These are phyloP conservation scores for Pichia insulana DNA, from an alignment of 805 yeast species.

Conservation along the genomic window DNA sequence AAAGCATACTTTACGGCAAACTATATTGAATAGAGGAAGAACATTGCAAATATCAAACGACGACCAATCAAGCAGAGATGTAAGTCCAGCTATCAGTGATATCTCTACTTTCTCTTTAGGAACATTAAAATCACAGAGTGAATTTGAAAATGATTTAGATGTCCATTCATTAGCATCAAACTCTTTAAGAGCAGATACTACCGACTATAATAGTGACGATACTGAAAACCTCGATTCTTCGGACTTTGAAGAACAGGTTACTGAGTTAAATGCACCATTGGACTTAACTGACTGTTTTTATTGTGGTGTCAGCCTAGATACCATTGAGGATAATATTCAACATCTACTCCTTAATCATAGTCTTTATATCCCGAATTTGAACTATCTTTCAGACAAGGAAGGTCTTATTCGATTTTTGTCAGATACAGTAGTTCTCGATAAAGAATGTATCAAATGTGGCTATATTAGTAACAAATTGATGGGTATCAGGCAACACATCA, in stretches of 20 bases:
- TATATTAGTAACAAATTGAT: slow-evolving; percentile 72
- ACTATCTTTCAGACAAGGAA: slow-evolving; percentile 53
- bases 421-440: slow-evolving; percentile 69
- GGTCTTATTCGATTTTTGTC: slow-evolving; percentile 69
- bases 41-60: slow-evolving; percentile 6
- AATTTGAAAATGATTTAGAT: slow-evolving; percentile 17
- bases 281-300: slow-evolving; percentile 41
- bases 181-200: slow-evolving; percentile 9
- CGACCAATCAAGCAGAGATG: slow-evolving; percentile 24
- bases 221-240: slow-evolving; percentile 9
- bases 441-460: slow-evolving; percentile 71
- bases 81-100: slow-evolving; percentile 48
- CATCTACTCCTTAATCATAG: slow-evolving; percentile 83
- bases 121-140: slow-evolving; percentile 16
- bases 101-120: slow-evolving; percentile 49
- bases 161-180: slow-evolving; percentile 14
- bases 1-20: slow-evolving; percentile 13
- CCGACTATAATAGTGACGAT: slow-evolving; percentile 11
- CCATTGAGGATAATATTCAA: slow-evolving; percentile 37
- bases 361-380: slow-evolving; percentile 75
- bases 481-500: slow-evolving; percentile 82
- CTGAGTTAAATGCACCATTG: slow-evolving; percentile 21
- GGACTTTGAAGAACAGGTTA: slow-evolving; percentile 10
- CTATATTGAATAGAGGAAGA: slow-evolving; percentile 20
- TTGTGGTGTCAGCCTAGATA: slow-evolving; percentile 35